Evolutionary conservation across 1,139 yeast species (phyloP), one percentile per base, ranked within the genome.

Genomic region (Pichia sorboxylosa): DNA sequence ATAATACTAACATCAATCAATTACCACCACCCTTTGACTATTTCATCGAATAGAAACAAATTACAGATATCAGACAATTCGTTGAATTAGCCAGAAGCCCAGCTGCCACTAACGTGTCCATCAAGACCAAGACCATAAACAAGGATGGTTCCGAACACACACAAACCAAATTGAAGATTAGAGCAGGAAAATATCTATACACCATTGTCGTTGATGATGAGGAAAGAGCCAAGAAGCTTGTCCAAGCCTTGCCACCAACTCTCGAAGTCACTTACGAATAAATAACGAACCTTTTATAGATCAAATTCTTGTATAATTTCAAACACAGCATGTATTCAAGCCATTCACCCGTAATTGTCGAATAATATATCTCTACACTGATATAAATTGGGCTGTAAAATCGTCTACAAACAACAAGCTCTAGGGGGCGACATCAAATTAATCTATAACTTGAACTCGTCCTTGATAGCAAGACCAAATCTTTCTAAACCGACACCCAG

Each of bases 91-190:
- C 97, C 63, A 83, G 93, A 74, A 79, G 97, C 77, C 73, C 87
- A 59, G 98, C 87, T 75, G 87, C 90, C 64, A 76, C 76, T 69
- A 67, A 82, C 48, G 95, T 94, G 55, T 79, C 87, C 62, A 78
- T 84, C 69, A 83, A 80, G 73, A 71, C 73, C 63, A 83, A 85
- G 87, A 69, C 77, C 70, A 84, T 84, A 73, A 54, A 76, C 58
- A 77, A 76, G 69, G 75, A 75, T 70, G 94, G 93, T 65, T 79
- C 79, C 73, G 69, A 70, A 55, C 71, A 74, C 75, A 79, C 80
- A 69, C 87, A 81, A 69, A 85, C 96, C 73, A 90, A 90, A 73
- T 90, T 90, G 90, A 90, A 92, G 84, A 85, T 90, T 61, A 84
- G 98, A 76, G 95, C 96, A 65, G 60, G 95, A 51, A 83, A 73